phyloP scores from a whole-genome alignment of 306 rosid genomes.

The Castanopsis chinensis region DNA sequence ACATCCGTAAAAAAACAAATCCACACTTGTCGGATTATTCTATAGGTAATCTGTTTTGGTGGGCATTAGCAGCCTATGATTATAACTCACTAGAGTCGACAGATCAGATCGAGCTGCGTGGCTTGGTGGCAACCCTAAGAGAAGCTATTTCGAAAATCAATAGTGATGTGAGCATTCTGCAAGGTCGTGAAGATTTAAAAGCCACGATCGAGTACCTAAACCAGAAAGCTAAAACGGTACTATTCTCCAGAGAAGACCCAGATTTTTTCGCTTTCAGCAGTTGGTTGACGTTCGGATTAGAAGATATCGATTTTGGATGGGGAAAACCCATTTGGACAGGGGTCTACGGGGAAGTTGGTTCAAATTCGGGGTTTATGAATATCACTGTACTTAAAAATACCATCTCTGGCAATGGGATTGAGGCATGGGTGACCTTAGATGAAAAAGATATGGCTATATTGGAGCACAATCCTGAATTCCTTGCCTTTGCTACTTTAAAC shows the following conservation, averaged over 20 bases:
- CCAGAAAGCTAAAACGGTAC: conserved; percentile 18
- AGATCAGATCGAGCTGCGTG: conserved; percentile 1
- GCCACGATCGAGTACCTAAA: conserved; percentile 31
- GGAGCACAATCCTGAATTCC: conserved; percentile 35
- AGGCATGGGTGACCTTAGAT: conserved; percentile 53
- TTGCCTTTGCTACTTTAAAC: conserved; percentile 34
- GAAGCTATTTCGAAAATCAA: conserved; percentile 1
- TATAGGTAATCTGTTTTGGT: neutral
- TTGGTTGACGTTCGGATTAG: conserved; percentile 41
- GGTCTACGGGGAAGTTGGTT: neutral
- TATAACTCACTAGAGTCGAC: neutral
- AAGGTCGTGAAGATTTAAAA: conserved; percentile 32
- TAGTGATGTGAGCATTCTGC: conserved; percentile 5
- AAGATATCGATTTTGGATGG: conserved; percentile 47
- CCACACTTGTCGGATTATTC: neutral
- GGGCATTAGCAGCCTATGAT: conserved; percentile 9
- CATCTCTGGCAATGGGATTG: conserved; percentile 28
- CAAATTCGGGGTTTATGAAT: conserved; percentile 28
- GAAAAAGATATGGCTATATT: conserved; percentile 23
- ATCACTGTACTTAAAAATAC: conserved; percentile 34
- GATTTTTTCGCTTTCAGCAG: conserved; percentile 33
- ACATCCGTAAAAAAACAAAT: neutral
- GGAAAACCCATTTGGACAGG: conserved; percentile 54
- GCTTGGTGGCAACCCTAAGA: neutral
- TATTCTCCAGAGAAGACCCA: conserved; percentile 4